These are phyloP conservation scores for Chernovozyma aurita DNA, from an alignment of 1,139 yeast genomes.

Conservation along the genomic window DNA sequence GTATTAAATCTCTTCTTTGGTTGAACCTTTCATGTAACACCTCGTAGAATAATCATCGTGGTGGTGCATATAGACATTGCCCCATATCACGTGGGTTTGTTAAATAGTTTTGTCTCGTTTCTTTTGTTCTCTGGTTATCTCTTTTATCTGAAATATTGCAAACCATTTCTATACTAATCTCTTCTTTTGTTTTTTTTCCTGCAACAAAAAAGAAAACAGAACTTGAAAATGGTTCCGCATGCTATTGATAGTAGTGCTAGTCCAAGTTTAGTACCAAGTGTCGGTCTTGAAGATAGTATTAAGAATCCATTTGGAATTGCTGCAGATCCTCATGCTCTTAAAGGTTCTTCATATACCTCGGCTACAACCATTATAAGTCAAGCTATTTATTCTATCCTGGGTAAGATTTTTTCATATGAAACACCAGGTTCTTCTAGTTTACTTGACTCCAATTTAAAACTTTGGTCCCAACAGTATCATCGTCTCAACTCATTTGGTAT, in stretches of 20 bases:
- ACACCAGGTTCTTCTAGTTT: conserved; percentile 59
- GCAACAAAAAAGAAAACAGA: background rate
- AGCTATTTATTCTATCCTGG: conserved; percentile 57
- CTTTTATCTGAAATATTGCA: background rate
- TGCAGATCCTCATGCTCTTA: conserved; percentile 50
- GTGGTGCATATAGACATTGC: background rate
- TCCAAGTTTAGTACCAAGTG: conserved; percentile 4
- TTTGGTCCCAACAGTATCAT: conserved; percentile 55
- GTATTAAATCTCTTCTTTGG: too few relatives aligned
- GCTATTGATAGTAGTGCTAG: conserved; percentile 7
- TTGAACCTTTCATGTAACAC: too few relatives aligned
- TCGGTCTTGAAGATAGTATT: conserved; percentile 8
- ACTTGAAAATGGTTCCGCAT: conserved; percentile 11
- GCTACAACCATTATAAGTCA: conserved; percentile 64
- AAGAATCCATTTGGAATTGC: conserved; percentile 54
- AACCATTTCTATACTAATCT: background rate
- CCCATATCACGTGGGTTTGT: conserved; percentile 12
- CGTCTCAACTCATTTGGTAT: conserved; percentile 51
- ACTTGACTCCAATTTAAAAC: conserved; percentile 54
- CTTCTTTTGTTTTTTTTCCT: background rate
- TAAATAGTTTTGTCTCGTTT: conserved; percentile 2
- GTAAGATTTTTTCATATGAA: conserved; percentile 67
- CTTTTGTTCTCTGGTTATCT: background rate
- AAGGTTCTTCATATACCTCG: conserved; percentile 52
- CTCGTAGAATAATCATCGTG: too few relatives aligned